Conservation (phyloP, 108 stramenopile species). For the Seminavis robusta region DNA sequence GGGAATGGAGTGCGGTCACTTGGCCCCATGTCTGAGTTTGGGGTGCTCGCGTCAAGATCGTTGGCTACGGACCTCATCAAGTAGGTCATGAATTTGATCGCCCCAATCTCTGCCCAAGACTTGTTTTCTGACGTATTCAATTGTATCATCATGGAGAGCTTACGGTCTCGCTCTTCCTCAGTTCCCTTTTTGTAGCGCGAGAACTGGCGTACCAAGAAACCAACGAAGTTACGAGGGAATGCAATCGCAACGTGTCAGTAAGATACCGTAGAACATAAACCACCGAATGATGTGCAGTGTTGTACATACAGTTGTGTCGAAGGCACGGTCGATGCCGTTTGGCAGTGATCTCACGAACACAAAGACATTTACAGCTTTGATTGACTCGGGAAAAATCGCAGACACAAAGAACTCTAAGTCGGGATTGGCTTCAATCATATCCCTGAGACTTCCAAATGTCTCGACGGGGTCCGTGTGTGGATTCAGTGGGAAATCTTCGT, state of each 20-base stretch:
- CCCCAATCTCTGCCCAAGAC: too few species aligned
- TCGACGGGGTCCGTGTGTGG: conserved; percentile 52
- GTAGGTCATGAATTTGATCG: conserved; percentile 20
- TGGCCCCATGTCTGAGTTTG: conserved; percentile 20
- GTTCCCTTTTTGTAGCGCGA: conserved; percentile 22
- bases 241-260: too few species aligned
- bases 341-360: conserved; percentile 64
- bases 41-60: conserved; percentile 18
- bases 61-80: conserved; percentile 15
- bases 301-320: conserved; percentile 52
- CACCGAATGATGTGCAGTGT: too few species aligned
- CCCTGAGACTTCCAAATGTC: conserved; percentile 41
- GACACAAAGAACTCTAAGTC: conserved; percentile 57
- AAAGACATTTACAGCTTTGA: conserved; percentile 17
- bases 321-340: conserved; percentile 50
- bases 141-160: conserved; percentile 46
- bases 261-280: too few species aligned
- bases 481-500: conserved; percentile 12
- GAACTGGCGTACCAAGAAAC: conserved; percentile 24
- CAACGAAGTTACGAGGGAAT: too few species aligned
- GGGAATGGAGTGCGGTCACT: conserved; percentile 33
- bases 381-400: conserved; percentile 15
- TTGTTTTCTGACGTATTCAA: too few species aligned
- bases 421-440: conserved; percentile 47
- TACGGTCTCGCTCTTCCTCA: conserved; percentile 30